These are phyloP conservation scores for Fraxinus albicans DNA, from an alignment of 305 asterid species.

Conservation along the genomic window DNA sequence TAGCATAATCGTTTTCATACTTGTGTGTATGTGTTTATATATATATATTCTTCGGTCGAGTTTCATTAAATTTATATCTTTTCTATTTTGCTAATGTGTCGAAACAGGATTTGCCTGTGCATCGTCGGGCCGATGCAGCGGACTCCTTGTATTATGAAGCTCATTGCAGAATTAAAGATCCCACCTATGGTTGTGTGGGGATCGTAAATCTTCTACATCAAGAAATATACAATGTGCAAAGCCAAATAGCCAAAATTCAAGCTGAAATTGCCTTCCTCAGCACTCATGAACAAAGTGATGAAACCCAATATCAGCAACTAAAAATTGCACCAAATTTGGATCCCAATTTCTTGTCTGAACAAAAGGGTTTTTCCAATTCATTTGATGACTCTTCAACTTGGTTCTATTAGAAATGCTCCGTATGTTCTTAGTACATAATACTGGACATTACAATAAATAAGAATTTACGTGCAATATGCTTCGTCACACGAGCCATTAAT, in stretches of 20 bases:
- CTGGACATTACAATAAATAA: neutral
- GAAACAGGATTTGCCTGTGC: constrained; percentile 53
- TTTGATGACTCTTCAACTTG: constrained; percentile 22
- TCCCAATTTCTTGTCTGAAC: neutral
- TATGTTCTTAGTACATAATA: neutral
- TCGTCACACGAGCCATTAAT: neutral
- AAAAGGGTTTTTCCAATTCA: neutral
- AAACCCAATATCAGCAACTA: constrained; percentile 1
- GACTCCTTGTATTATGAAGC: constrained; percentile 71
- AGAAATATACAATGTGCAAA: constrained; percentile 44
- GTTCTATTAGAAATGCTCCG: constrained; percentile 18
- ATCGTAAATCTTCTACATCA: constrained; percentile 44
- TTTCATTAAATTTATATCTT: neutral
- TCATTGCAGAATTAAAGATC: constrained; percentile 53
- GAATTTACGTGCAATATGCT: neutral
- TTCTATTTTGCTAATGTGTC: neutral
- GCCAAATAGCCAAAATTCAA: constrained; percentile 49
- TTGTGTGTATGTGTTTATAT: neutral
- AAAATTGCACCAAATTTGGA: constrained; percentile 12
- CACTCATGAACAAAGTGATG: constrained; percentile 8
- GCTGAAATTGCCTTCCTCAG: constrained; percentile 46
- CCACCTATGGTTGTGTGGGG: constrained; percentile 72
- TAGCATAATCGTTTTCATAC: constrained; percentile 3
- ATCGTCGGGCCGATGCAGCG: constrained; percentile 50
- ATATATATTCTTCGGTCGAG: neutral